Evolutionary conservation across 257 asterid genomes (phyloP), one percentile per base, ranked within the genome.

Genomic region (Voacanga thouarsii): DNA sequence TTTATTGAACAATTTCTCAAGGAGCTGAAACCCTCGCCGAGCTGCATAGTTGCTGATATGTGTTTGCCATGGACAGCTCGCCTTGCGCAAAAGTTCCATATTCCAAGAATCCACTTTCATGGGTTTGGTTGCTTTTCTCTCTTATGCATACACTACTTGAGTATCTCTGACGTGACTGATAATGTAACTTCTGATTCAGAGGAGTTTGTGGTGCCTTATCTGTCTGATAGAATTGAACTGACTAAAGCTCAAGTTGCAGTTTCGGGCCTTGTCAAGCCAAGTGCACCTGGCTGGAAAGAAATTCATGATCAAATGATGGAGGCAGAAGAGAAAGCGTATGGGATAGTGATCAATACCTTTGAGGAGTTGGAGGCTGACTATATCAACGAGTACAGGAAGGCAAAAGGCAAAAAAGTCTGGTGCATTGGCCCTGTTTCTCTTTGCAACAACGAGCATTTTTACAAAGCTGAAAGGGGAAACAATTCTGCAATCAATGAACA

Each of bases 91-190:
- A 88, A 77, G 50, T 75, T 83, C 26, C 37, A 63, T 26, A 79
- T 88, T 75, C 94, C 94, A 10, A 77, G 89, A 78, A 80, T 89
- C 47, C 77, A 85, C 26, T 89, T 78, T 57, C 92, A 89, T 21
- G 96, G 92, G 30, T 82, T 76, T 14, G 78, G 92, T 47, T 85
- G 97, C 63, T 90, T 90, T 37, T 75, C 96, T n/a, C 80, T 83
- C 7, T 3, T 86, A 0, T 81, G 86, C 44, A 16, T 33, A 12
- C 86, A 73, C 80, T 14, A 14, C 12, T 53, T 53, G 23, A 51
- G 78, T 39, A 15, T 81, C 10, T 55, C n/a, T 0, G 76, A 59
- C 19, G 44, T 84, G 4, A 41, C 86, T 3, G 81, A 83, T 61
- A 76, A 51, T 2, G 4, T 84, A 0, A 12, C 68, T 16, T 81